These are phyloP conservation scores for Dicorynia guianensis DNA, from an alignment of 306 rosid genomes.

Conservation along the genomic window DNA sequence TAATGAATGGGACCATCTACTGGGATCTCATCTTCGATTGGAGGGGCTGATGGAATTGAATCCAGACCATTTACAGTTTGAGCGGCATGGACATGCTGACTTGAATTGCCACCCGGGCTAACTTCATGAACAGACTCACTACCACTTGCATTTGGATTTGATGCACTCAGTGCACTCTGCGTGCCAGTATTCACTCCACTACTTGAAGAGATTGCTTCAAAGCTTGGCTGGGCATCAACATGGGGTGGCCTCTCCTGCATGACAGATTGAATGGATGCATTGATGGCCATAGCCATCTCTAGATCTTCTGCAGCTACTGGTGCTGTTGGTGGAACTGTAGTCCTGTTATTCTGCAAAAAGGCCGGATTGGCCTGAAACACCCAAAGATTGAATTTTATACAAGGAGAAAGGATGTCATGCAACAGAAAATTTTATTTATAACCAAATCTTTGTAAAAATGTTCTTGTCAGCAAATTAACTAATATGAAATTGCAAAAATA, in stretches of 20 bases:
- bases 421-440: conserved; percentile 21
- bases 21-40: conserved; percentile 46
- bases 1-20: conserved; percentile 68
- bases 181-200: conserved; percentile 36
- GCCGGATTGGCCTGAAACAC: conserved; percentile 68
- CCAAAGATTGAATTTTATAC: conserved; percentile 26
- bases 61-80: conserved; percentile 37
- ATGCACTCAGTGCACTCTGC: conserved; percentile 52
- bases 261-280: conserved; percentile 75
- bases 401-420: conserved; percentile 24
- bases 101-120: conserved; percentile 42
- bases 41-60: conserved; percentile 75
- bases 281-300: conserved; percentile 73
- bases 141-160: conserved; percentile 40
- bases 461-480: conserved; percentile 22
- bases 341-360: conserved; percentile 63
- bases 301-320: conserved; percentile 79
- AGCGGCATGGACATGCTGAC: conserved; percentile 33
- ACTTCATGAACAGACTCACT: conserved; percentile 48
- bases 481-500: not conserved
- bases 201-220: conserved; percentile 69
- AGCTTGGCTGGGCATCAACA: conserved; percentile 51
- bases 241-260: conserved; percentile 58
- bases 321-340: conserved; percentile 69
- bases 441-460: conserved; percentile 1